Evolutionary conservation across 192 early-diverging fungal genomes (phyloP), one percentile per base, ranked within the genome.

Genomic region (Linnemannia zychae): DNA sequence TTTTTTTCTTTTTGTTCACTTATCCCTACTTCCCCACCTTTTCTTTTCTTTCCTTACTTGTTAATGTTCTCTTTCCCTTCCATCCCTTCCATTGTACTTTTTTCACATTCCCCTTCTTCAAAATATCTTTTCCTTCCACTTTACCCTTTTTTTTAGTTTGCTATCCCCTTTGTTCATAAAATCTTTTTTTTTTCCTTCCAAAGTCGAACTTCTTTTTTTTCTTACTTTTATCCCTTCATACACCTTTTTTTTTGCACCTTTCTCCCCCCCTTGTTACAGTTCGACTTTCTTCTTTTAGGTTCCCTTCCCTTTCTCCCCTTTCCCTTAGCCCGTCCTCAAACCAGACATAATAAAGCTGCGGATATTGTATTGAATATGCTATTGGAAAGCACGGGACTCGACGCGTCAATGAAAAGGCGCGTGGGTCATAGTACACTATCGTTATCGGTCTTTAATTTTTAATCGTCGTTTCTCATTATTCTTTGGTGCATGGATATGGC

Each of bases 1-100:
- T 9, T 44, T 44, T n/a, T n/a, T 52, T 71, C 52, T 47, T 22
- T 60, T 36, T 38, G 34, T 52, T 72, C 34, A 71, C 84, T 81
- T 80, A 48, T 84, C 47, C 79, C 74, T 24, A 71, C 60, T 34
- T 81, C 75, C 17, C 72, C 74, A 60, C 76, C 66, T 77, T 60
- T 57, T 40, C 67, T 24, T 47, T 24, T 48, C 37, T 33, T 36
- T 48, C 38, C 44, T 49, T 24, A 60, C 65, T 24, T 72, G 47
- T 60, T 73, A 50, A 31, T 76, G 18, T 15, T 70, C 72, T 63
- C 38, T 73, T 50, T 70, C 57, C 52, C 15, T n/a, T n/a, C 24
- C 33, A 15, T 36, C 46, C 22, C 44, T 72, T 28, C 57, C 50
- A 52, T 63, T 84, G 48, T 78, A 77, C 52, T 82, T 76, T 75